These are phyloP conservation scores for Bifiguratus adelaidae DNA, from an alignment of 192 early-diverging fungal genomes.

Conservation along the genomic window DNA sequence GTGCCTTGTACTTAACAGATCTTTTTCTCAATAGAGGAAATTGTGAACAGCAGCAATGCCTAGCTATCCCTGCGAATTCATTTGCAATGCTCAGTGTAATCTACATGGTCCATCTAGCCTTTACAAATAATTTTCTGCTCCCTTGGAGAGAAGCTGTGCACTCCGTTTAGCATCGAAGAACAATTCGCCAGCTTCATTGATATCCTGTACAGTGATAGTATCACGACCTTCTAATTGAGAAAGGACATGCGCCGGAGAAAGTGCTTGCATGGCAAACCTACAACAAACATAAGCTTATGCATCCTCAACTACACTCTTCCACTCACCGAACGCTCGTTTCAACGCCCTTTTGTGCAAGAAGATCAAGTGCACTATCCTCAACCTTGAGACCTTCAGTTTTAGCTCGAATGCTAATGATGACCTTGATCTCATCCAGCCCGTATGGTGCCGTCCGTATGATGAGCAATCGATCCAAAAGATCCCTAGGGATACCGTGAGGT, in stretches of 20 bases:
- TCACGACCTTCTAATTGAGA: conserved; percentile 78
- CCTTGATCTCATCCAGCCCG: conserved; percentile 77
- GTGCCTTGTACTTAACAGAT: too few species aligned
- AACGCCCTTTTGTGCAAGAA: conserved; percentile 76
- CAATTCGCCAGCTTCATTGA: conserved; percentile 74
- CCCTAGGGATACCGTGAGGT: conserved; percentile 93
- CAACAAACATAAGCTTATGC: not conserved
- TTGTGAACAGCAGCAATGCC: too few species aligned
- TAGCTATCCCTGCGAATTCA: too few species aligned
- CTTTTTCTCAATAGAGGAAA: too few species aligned
- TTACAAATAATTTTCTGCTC: too few species aligned
- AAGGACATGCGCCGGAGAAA: conserved; percentile 86
- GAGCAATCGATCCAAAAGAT: conserved; percentile 89
- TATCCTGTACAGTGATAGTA: conserved; percentile 72
- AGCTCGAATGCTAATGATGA: conserved; percentile 88
- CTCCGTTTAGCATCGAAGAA: conserved; percentile 84
- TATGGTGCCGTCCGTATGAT: conserved; percentile 96
- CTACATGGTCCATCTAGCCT: too few species aligned
- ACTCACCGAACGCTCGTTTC: conserved; percentile 76
- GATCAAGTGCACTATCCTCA: conserved; percentile 64
- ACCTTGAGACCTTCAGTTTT: conserved; percentile 81
- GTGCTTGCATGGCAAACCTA: conserved; percentile 89
- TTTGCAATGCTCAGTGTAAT: too few species aligned
- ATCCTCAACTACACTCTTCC: not conserved
- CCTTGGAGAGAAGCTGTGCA: conserved; percentile 49